phyloP scores from a whole-genome alignment of 2,329 filamentous ascomycete species.

The Dothiorella sarmentorum region DNA sequence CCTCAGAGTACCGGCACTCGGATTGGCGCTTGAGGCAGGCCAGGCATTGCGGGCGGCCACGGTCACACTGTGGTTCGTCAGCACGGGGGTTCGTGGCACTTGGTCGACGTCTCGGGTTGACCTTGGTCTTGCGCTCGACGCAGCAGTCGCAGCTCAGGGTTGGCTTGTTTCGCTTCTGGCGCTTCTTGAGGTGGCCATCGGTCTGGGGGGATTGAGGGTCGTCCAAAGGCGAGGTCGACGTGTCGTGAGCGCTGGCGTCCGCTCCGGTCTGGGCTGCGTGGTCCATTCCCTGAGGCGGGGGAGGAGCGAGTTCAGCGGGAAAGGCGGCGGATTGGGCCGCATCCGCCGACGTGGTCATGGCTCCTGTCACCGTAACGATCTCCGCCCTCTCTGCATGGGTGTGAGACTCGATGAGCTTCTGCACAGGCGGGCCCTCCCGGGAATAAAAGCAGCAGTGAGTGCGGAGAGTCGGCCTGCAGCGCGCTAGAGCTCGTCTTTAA shows the following conservation, averaged over 20 bases:
- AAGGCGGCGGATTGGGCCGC: not conserved
- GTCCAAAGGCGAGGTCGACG: too few relatives aligned
- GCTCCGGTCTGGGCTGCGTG: not conserved
- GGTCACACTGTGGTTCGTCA: constrained; percentile 59
- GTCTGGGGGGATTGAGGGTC: not conserved
- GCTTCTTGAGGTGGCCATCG: constrained; percentile 46
- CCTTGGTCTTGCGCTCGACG: constrained; percentile 79
- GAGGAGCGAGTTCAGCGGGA: constrained; percentile 1
- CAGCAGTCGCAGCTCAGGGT: constrained; percentile 76
- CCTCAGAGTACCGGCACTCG: constrained; percentile 69
- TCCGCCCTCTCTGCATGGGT: constrained; percentile 14
- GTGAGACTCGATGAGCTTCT: constrained; percentile 1
- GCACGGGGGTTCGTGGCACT: not conserved
- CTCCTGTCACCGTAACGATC: constrained; percentile 6
- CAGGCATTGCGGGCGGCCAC: constrained; percentile 57
- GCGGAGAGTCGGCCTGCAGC: not conserved
- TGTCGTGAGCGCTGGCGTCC: too few relatives aligned
- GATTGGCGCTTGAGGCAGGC: constrained; percentile 73
- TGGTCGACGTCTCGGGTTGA: constrained; percentile 36
- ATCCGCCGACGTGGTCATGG: constrained; percentile 10
- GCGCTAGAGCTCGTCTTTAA: not conserved
- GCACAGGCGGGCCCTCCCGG: not conserved
- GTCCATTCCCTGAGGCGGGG: not conserved
- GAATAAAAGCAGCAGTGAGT: constrained; percentile 12
- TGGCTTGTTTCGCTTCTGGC: constrained; percentile 81